These are phyloP conservation scores for Phalaenopsis equestris DNA, from an alignment of 106 monocot species.

Conservation along the genomic window DNA sequence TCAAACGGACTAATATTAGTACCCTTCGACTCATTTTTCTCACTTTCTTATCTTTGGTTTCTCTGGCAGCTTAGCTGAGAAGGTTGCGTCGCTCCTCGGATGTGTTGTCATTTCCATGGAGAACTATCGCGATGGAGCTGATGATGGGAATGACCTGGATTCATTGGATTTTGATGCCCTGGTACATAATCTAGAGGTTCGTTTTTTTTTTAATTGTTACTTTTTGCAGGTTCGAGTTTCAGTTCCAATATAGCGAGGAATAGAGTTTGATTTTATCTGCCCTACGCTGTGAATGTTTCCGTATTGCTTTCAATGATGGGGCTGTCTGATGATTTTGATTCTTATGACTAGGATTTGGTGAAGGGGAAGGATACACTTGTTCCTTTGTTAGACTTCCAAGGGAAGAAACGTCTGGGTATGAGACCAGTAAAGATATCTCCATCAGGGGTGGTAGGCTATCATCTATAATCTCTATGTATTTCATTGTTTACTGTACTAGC, in stretches of 20 bases:
- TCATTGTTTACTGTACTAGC: neutral
- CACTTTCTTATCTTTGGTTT: neutral
- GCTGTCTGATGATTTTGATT: constrained; percentile 3
- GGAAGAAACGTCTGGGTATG: constrained; percentile 55
- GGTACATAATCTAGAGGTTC: constrained; percentile 69
- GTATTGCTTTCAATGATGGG: neutral
- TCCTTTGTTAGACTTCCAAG: constrained; percentile 93
- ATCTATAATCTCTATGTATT: neutral
- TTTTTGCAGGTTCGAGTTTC: neutral
- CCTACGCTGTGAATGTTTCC: neutral
- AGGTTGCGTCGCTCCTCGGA: constrained; percentile 85
- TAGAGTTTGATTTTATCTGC: neutral
- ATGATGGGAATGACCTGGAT: constrained; percentile 81
- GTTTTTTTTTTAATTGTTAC: neutral
- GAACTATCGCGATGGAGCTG: constrained; percentile 70
- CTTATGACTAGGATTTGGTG: constrained; percentile 59
- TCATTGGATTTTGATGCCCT: constrained; percentile 73
- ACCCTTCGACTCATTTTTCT: neutral
- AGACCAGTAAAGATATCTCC: constrained; percentile 51
- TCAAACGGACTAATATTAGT: neutral
- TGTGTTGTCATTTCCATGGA: constrained; percentile 92
- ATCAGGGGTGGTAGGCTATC: constrained; percentile 57
- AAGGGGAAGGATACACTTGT: constrained; percentile 59
- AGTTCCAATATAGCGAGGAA: neutral
- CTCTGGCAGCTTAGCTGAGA: constrained; percentile 74